Conservation (phyloP, 1,139 yeast genomes). For the Williopsis jadinii region DNA sequence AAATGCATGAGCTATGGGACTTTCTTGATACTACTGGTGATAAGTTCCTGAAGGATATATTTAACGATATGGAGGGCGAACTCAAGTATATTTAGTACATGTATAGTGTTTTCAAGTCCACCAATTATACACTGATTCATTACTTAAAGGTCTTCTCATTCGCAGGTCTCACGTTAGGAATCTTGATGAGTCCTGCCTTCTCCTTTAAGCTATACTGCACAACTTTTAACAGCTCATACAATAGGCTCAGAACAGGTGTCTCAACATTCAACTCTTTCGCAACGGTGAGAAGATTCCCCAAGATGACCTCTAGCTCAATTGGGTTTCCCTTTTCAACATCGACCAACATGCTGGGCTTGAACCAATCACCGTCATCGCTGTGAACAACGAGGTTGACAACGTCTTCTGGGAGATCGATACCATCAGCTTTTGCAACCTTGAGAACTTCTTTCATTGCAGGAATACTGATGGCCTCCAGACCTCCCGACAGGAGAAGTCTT, state of each 20-base stretch:
- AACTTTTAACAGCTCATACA: constrained; percentile 51
- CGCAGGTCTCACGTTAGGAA: constrained; percentile 37
- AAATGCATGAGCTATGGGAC: too few species aligned
- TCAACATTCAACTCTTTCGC: constrained; percentile 48
- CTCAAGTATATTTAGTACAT: too few species aligned
- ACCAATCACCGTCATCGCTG: constrained; percentile 58
- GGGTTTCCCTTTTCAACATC: constrained; percentile 65
- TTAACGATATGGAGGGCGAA: constrained; percentile 6
- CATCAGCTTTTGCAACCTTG: constrained; percentile 54
- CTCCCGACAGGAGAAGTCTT: constrained; percentile 48
- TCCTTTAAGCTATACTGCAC: constrained; percentile 58
- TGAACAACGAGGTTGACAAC: constrained; percentile 42
- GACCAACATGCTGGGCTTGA: constrained; percentile 67
- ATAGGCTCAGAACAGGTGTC: constrained; percentile 48
- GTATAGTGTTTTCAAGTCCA: too few species aligned
- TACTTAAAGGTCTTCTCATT: constrained; percentile 5
- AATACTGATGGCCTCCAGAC: constrained; percentile 39
- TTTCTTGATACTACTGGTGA: constrained; percentile 10
- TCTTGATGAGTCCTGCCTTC: constrained; percentile 35
- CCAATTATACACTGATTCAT: too few species aligned
- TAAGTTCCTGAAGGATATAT: constrained; percentile 5
- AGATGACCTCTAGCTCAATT: constrained; percentile 62
- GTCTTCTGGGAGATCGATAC: constrained; percentile 41
- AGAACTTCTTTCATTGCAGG: constrained; percentile 68
- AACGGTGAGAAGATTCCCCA: constrained; percentile 61